These are phyloP conservation scores for Kluyveromyces wickerhamii DNA, from an alignment of 805 yeast genomes.

Conservation along the genomic window DNA sequence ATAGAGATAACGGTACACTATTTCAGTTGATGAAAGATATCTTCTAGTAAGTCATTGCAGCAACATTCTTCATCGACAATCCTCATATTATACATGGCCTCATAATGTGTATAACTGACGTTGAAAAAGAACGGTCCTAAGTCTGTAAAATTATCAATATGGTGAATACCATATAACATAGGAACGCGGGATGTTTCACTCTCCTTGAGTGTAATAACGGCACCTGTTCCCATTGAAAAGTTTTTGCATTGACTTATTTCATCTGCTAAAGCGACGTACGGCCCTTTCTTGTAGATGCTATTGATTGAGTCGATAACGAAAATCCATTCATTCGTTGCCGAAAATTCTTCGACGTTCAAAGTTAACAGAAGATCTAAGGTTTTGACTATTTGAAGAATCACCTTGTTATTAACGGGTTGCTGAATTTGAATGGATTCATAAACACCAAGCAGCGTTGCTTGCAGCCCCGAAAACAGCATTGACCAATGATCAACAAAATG, in stretches of 20 bases:
- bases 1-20: not conserved
- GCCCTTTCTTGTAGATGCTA: constrained; percentile 38
- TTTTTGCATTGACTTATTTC: constrained; percentile 33
- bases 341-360: constrained; percentile 71
- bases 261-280: constrained; percentile 38
- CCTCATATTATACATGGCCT: constrained; percentile 47
- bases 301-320: constrained; percentile 65
- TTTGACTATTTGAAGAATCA: constrained; percentile 56
- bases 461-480: constrained; percentile 52
- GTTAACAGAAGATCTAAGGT: constrained; percentile 67
- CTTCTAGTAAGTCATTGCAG: constrained; percentile 48
- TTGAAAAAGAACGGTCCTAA: constrained; percentile 22
- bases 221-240: constrained; percentile 29
- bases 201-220: constrained; percentile 14
- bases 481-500: constrained; percentile 70
- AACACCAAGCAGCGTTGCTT: constrained; percentile 28
- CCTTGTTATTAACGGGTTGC: constrained; percentile 24
- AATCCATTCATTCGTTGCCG: constrained; percentile 66
- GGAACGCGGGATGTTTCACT: constrained; percentile 21
- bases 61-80: constrained; percentile 39
- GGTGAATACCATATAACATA: constrained; percentile 20
- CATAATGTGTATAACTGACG: constrained; percentile 25
- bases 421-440: constrained; percentile 24
- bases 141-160: constrained; percentile 18
- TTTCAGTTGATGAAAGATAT: constrained; percentile 34